Percentiles rank a stretch among this genome's conserved stretches.
Evolutionary conservation across 2,329 filamentous ascomycete genomes (phyloP).

Genomic region (Colletotrichum neosansevieriae): DNA sequence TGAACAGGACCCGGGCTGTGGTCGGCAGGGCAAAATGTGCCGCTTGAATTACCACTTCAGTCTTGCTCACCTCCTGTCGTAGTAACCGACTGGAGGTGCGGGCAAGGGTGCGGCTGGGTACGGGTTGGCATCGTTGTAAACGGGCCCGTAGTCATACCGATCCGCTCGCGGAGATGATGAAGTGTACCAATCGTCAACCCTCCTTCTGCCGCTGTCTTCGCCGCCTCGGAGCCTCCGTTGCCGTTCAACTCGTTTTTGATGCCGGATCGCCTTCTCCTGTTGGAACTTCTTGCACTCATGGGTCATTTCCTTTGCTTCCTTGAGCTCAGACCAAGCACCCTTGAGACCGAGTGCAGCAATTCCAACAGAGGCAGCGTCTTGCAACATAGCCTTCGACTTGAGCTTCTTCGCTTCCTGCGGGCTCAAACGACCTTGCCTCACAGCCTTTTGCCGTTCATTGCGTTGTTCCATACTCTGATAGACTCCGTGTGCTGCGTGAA

Average conservation of each 20-base stretch:
- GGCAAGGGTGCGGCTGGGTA: constrained; percentile 57
- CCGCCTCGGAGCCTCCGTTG: constrained; percentile 47
- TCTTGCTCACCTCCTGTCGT: constrained; percentile 51
- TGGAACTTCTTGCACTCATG: constrained; percentile 64
- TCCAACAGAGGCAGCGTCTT: constrained; percentile 70
- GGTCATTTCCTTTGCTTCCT: constrained; percentile 64
- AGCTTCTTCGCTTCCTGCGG: constrained; percentile 66
- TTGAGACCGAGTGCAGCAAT: constrained; percentile 70
- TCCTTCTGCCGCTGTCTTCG: constrained; percentile 50
- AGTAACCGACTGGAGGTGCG: constrained; percentile 52
- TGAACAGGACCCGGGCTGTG: no score
- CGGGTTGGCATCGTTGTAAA: constrained; percentile 61
- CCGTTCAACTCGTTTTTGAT: constrained; percentile 59
- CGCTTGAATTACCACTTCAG: constrained; percentile 13
- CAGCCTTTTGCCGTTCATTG: constrained; percentile 64
- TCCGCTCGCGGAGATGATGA: constrained; percentile 54
- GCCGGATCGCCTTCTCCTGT: constrained; percentile 61
- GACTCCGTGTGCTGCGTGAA: constrained; percentile 70
- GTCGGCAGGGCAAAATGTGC: background rate
- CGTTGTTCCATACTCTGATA: constrained; percentile 71
- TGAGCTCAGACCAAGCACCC: constrained; percentile 66
- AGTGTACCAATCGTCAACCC: constrained; percentile 60
- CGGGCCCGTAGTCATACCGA: constrained; percentile 56
- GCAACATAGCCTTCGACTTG: constrained; percentile 67
- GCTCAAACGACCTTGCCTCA: constrained; percentile 65